Conservation (phyloP, 169 alveolate species). For the Cryptosporidium sp. region DNA sequence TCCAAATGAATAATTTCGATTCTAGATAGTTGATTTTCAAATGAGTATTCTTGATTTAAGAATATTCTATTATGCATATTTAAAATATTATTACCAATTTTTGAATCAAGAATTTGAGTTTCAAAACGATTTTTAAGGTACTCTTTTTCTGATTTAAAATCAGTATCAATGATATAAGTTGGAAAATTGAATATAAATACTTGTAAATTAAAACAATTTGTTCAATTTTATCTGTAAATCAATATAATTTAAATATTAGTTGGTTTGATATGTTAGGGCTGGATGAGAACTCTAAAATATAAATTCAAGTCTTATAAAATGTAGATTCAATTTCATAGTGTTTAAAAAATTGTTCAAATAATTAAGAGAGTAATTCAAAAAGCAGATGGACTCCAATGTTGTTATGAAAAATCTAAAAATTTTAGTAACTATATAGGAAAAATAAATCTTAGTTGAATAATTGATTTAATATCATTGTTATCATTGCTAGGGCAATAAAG, state of each 20-base stretch:
- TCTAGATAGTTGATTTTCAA: background rate
- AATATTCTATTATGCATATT: background rate
- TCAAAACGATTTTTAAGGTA: background rate
- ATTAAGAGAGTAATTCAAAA: background rate
- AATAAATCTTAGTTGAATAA: background rate
- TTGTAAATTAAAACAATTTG: background rate
- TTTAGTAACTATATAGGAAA: slow-evolving; percentile 18
- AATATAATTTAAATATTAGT: background rate
- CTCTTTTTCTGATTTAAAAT: background rate
- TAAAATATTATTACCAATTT: background rate
- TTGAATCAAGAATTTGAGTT: background rate
- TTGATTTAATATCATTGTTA: background rate
- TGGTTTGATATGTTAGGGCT: slow-evolving; percentile 4
- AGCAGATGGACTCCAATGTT: background rate
- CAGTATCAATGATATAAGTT: background rate
- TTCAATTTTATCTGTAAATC: slow-evolving; percentile 20
- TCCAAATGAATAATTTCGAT: background rate
- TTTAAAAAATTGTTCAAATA: background rate
- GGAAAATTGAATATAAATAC: background rate
- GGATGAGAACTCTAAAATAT: background rate
- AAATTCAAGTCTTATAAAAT: background rate
- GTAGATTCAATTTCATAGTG: slow-evolving; percentile 8
- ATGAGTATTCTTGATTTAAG: slow-evolving; percentile 19
- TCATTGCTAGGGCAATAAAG: slow-evolving; percentile 18
- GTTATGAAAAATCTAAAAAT: background rate